These are phyloP conservation scores for Abelmoschus esculentus DNA, from an alignment of 345 rosid genomes.

Conservation along the genomic window DNA sequence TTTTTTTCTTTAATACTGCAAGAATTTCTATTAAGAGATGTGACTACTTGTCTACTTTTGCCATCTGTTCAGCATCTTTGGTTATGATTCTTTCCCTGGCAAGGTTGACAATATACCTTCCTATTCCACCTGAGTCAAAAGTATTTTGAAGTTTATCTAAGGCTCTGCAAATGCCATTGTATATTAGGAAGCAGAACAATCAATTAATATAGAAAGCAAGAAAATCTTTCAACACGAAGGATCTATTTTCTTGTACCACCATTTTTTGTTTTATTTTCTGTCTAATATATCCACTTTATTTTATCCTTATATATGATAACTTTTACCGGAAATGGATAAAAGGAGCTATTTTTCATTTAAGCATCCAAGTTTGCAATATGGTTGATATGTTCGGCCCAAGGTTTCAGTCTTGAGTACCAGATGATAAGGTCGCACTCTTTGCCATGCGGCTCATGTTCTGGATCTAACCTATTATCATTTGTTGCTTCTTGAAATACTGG, in stretches of 20 bases:
- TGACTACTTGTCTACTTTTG: not conserved
- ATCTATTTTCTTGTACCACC: not conserved
- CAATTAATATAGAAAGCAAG: not conserved
- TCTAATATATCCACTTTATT: not conserved
- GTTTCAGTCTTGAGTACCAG: not conserved
- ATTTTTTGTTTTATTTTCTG: not conserved
- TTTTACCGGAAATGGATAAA: not conserved
- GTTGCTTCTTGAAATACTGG: not conserved
- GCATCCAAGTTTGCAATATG: not conserved
- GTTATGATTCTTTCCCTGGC: not conserved
- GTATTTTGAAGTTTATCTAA: not conserved
- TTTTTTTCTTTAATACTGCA: conserved; percentile 4
- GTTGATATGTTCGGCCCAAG: not conserved
- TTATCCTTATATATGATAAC: not conserved
- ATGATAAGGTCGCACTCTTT: not conserved
- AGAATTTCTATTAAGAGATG: not conserved
- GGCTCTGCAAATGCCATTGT: not conserved
- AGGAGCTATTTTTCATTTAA: not conserved
- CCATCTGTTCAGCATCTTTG: not conserved
- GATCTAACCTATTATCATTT: not conserved
- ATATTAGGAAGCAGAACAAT: not conserved
- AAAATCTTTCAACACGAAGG: not conserved
- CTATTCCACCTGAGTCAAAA: not conserved
- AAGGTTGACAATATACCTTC: not conserved
- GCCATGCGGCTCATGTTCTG: not conserved